These are phyloP conservation scores for Vickermania spadyakhi DNA, from an alignment of 208 protist genomes.

Conservation along the genomic window DNA sequence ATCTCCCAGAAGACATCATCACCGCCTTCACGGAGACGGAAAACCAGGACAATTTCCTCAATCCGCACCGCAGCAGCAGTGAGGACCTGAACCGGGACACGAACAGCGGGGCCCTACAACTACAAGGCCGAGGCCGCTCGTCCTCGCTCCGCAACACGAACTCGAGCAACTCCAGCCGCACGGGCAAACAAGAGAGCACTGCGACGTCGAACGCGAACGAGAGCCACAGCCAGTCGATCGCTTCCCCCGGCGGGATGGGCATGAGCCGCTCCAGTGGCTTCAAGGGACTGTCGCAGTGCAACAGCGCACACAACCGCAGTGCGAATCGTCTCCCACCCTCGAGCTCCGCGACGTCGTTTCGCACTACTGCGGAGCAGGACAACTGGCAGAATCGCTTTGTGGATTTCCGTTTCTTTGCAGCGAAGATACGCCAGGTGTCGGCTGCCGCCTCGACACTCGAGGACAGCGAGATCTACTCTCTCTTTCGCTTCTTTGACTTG, in stretches of 20 bases:
- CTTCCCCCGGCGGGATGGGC: not conserved
- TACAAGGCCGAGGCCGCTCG: not conserved
- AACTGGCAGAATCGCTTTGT: constrained; percentile 31
- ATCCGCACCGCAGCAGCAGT: not conserved
- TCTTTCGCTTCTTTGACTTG: constrained; percentile 68
- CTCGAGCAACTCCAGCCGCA: not conserved
- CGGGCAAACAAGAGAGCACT: not conserved
- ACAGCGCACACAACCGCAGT: not conserved
- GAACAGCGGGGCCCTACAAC: not conserved
- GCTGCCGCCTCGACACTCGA: constrained; percentile 46
- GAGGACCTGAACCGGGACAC: not conserved
- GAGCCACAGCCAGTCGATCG: not conserved
- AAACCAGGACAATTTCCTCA: not conserved
- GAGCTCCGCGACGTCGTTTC: not conserved
- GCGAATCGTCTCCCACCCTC: not conserved
- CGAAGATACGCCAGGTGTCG: constrained; percentile 42
- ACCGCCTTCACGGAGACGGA: constrained; percentile 14
- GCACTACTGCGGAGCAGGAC: not conserved
- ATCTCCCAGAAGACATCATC: constrained; percentile 66
- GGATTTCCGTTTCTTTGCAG: constrained; percentile 58
- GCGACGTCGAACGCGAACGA: not conserved
- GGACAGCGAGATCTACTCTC: constrained; percentile 57
- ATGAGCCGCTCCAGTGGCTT: not conserved
- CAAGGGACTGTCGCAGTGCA: not conserved
- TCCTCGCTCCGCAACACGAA: not conserved